These are phyloP conservation scores for Jaltomata sinuosa DNA, from an alignment of 257 asterid species.

Conservation along the genomic window DNA sequence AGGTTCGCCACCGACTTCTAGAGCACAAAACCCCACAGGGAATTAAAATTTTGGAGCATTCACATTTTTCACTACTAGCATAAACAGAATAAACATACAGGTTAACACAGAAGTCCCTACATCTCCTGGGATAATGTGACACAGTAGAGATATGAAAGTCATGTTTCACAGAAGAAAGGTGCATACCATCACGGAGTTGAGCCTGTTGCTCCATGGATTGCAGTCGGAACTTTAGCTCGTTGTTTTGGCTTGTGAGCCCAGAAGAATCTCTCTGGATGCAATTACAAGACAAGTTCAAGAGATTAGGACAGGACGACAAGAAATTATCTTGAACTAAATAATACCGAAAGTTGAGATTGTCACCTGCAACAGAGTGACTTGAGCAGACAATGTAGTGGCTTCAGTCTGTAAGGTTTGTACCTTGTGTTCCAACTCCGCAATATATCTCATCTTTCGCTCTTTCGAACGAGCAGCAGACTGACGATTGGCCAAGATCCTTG, in stretches of 20 bases:
- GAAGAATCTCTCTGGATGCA: constrained; percentile 57
- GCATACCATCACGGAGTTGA: constrained; percentile 65
- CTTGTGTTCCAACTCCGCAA: constrained; percentile 62
- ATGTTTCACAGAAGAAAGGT: neutral
- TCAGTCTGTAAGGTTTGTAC: constrained; percentile 73
- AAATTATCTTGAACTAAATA: neutral
- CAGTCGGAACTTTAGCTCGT: constrained; percentile 63
- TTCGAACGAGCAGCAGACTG: constrained; percentile 77
- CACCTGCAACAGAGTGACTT: constrained; percentile 66
- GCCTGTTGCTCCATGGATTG: constrained; percentile 85
- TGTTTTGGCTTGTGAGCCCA: constrained; percentile 53
- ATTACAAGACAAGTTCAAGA: neutral
- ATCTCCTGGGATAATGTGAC: neutral
- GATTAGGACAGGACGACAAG: neutral
- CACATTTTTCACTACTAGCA: neutral
- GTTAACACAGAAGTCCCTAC: neutral
- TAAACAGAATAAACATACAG: neutral
- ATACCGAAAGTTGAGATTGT: neutral
- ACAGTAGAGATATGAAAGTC: neutral
- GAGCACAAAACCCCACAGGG: neutral
- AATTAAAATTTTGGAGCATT: neutral
- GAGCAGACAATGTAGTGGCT: constrained; percentile 69
- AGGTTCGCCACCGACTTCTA: neutral
- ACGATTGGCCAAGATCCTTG: constrained; percentile 65
- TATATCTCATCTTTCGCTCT: constrained; percentile 62